These are phyloP conservation scores for Theileria orientalis DNA, from an alignment of 169 alveolate genomes.

Conservation along the genomic window DNA sequence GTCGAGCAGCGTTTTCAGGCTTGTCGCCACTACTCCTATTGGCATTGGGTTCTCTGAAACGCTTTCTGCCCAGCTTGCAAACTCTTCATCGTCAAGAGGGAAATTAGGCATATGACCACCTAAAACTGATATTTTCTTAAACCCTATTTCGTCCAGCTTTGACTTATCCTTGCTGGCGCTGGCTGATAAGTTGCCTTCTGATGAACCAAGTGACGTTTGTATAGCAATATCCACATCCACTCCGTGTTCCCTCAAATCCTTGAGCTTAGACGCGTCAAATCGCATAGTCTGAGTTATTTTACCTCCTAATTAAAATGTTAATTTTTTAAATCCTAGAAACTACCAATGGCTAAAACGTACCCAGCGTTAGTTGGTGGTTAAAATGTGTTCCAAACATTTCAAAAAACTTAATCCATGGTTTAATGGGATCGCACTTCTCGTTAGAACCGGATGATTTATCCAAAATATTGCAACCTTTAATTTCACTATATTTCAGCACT, in stretches of 20 bases:
- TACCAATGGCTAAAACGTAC: slow-evolving; percentile 9
- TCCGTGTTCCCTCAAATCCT: slow-evolving; percentile 28
- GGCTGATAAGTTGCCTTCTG: slow-evolving; percentile 4
- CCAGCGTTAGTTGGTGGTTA: slow-evolving; percentile 51
- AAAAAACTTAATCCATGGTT: slow-evolving; percentile 55
- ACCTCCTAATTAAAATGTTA: slow-evolving; percentile 31
- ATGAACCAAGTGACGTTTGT: slow-evolving; percentile 26
- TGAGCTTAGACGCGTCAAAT: slow-evolving; percentile 3
- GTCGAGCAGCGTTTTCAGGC: slow-evolving; percentile 26
- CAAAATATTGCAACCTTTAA: slow-evolving; percentile 15
- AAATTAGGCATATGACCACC: slow-evolving; percentile 67
- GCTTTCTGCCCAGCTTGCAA: slow-evolving; percentile 58
- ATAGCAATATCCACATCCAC: slow-evolving; percentile 49
- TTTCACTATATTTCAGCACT: slow-evolving; percentile 16
- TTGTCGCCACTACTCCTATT: slow-evolving; percentile 42
- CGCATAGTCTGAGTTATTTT: slow-evolving; percentile 53
- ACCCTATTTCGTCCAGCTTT: slow-evolving; percentile 42
- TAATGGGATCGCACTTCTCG: slow-evolving; percentile 33
- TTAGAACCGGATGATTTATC: slow-evolving; percentile 12
- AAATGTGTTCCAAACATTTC: slow-evolving; percentile 63
- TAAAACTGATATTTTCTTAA: slow-evolving; percentile 35
- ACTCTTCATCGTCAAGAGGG: slow-evolving; percentile 51
- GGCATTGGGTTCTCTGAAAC: slow-evolving; percentile 67
- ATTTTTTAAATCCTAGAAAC: background rate
- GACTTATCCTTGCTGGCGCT: background rate